phyloP scores from a whole-genome alignment of 768 basidiomycete species.

The Suillus occidentalis region DNA sequence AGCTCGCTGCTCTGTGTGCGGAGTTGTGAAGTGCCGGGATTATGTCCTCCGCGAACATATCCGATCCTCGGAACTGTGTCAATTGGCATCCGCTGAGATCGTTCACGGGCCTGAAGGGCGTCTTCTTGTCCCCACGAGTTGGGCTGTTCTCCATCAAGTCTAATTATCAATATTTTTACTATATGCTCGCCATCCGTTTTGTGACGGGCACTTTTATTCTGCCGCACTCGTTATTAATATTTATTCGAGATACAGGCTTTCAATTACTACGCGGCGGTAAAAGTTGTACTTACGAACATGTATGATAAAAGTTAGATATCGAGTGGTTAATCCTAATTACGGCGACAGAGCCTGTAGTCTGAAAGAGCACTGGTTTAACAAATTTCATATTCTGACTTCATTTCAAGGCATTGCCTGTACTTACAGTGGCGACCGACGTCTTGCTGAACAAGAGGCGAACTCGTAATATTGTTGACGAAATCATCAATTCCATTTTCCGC shows the following conservation, averaged over 20 bases:
- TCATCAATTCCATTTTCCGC: background rate
- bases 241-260: background rate
- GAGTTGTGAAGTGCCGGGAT: background rate
- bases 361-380: background rate
- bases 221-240: background rate
- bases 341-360: background rate
- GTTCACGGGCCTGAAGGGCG: background rate
- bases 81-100: background rate
- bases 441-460: background rate
- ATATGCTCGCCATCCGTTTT: background rate
- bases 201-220: background rate
- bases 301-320: background rate
- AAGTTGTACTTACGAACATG: background rate
- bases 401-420: too few species aligned
- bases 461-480: background rate
- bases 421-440: too few species aligned
- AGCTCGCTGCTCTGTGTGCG: background rate
- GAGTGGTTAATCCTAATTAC: background rate
- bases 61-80: background rate
- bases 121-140: background rate
- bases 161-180: background rate
- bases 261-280: background rate
- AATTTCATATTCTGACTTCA: background rate
- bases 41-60: background rate
- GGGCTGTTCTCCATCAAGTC: background rate